Evolutionary conservation across 495 filamentous ascomycete genomes (phyloP), one percentile per base, ranked within the genome.

Genomic region (Cercophora newfieldiana): DNA sequence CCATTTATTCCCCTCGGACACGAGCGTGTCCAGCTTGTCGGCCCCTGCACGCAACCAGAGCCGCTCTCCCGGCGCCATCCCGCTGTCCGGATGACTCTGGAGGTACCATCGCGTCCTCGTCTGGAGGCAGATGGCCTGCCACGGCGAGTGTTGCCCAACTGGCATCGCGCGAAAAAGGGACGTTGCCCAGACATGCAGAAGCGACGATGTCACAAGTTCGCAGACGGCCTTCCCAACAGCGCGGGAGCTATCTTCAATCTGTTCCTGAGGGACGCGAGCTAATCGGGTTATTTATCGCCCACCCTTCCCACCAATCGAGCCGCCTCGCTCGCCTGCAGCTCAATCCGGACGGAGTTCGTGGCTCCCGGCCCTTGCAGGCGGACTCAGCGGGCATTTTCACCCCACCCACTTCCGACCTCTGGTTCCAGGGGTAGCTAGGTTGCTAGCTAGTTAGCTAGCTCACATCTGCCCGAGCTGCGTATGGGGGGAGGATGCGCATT

Each of bases 261-360:
- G 60, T 51, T 3, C 30, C 22, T 29, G 22, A 59, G 14, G 19
- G n/a, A 22, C 33, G 19, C 26, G 49, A 61, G 33, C 68, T 56
- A 70, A 62, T 70, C 68, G 68, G 68, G 65, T 49, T 65, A 58
- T 70, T 63, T 63, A 61, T 70, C 63, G 12, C 61, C 49, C 56
- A 61, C 59, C 68, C 49, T 29, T 60, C 33, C 28, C 57, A 44
- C 57, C 37, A 44, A 44, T 44, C 37, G 37, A 47, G 29, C 65
- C 68, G 25, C 30, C 61, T 48, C 26, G n/a, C 18, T 57, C 49
- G 29, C 47, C 56, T 26, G 31, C 59, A 21, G 16, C 37, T 51
- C 59, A 48, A 57, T 25, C 61, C 65, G 67, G 67, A 44, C 68
- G 25, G 58, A 29, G n/a, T 63, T 51, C 51, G 10, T 12, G 37